A percentile compares a stretch with the other conserved stretches of the same genome.
These are phyloP conservation scores for Lepidopterella palustris DNA, from an alignment of 495 filamentous ascomycete genomes.

Conservation along the genomic window DNA sequence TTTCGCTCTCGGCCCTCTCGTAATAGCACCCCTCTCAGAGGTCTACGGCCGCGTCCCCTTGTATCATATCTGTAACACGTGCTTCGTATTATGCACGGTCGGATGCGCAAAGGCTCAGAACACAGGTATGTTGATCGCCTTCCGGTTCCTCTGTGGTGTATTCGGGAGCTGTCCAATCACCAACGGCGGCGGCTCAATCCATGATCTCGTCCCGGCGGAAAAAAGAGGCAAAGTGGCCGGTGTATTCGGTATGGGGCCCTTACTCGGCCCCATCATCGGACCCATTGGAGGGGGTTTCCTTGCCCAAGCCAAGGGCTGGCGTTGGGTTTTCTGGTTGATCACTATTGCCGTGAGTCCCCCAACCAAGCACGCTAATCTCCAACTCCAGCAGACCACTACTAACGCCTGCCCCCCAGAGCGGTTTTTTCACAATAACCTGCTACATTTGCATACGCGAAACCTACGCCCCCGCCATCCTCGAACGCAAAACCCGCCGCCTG, in stretches of 20 bases:
- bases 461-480: slow-evolving; percentile 19
- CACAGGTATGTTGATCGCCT: slow-evolving; percentile 22
- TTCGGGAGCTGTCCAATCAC: slow-evolving; percentile 30
- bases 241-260: slow-evolving; percentile 28
- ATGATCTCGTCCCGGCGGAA: slow-evolving; percentile 27
- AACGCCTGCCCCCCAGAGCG: background rate
- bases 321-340: slow-evolving; percentile 30
- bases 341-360: slow-evolving; percentile 22
- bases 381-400: background rate
- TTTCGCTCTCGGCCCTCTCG: slow-evolving; percentile 28
- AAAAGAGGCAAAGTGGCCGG: slow-evolving; percentile 25
- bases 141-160: slow-evolving; percentile 33
- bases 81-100: slow-evolving; percentile 31
- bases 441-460: slow-evolving; percentile 19
- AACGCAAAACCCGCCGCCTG: slow-evolving; percentile 13
- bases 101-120: slow-evolving; percentile 27
- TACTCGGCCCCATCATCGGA: slow-evolving; percentile 26
- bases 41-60: slow-evolving; percentile 23
- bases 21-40: slow-evolving; percentile 26
- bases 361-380: background rate
- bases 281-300: slow-evolving; percentile 35
- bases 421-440: background rate
- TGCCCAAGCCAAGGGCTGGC: slow-evolving; percentile 24
- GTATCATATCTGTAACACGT: slow-evolving; percentile 22
- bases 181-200: slow-evolving; percentile 25